These are phyloP conservation scores for Acanthamoeba sp. DNA, from an alignment of 208 protist genomes.

Conservation along the genomic window DNA sequence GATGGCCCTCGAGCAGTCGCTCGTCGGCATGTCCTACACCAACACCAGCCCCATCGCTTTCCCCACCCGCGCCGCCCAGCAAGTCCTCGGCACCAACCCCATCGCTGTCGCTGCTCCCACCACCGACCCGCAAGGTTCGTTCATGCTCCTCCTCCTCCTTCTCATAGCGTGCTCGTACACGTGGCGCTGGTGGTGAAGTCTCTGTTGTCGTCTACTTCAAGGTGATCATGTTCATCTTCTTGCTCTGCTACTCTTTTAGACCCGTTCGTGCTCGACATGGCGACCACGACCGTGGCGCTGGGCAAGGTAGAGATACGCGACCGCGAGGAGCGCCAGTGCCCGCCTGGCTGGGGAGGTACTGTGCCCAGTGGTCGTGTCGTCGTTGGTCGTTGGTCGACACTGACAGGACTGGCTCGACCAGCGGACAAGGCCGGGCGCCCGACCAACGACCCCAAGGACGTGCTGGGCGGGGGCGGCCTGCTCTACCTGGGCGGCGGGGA, in stretches of 20 bases:
- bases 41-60: constrained; percentile 81
- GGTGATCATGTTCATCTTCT: too few relatives aligned
- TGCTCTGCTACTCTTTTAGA: not conserved
- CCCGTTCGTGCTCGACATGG: constrained; percentile 81
- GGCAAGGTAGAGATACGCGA: constrained; percentile 82
- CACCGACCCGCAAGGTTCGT: constrained; percentile 72
- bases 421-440: constrained; percentile 55
- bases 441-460: constrained; percentile 25
- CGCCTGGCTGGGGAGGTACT: constrained; percentile 79
- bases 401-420: not conserved
- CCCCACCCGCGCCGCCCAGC: constrained; percentile 78
- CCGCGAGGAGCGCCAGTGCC: constrained; percentile 50
- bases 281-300: constrained; percentile 78
- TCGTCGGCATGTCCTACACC: constrained; percentile 80
- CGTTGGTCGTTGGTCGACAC: too few relatives aligned
- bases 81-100: constrained; percentile 84
- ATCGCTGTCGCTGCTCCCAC: constrained; percentile 79
- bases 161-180: not conserved
- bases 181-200: too few relatives aligned
- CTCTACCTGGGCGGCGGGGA: constrained; percentile 74
- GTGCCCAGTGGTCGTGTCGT: too few relatives aligned
- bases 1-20: constrained; percentile 71
- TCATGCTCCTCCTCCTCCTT: not conserved
- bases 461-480: constrained; percentile 15
- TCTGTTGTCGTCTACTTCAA: too few relatives aligned